Percentiles rank a stretch among this genome's conserved stretches.
phyloP scores from a whole-genome alignment of 352 stramenopile species.

The Phytopythium kandeliae region DNA sequence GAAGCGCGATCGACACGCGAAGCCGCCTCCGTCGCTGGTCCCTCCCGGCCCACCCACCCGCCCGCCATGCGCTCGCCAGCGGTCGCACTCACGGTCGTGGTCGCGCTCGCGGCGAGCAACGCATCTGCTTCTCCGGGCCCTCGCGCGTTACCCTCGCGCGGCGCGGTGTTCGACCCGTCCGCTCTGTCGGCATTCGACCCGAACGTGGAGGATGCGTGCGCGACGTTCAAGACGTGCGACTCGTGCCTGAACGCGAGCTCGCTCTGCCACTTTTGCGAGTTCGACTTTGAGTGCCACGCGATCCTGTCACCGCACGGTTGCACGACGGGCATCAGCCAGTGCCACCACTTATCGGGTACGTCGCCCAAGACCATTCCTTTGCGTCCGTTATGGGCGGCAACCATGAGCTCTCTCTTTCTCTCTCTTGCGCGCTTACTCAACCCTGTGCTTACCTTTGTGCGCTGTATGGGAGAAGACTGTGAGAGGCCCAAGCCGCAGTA shows the following conservation, averaged over 20 bases:
- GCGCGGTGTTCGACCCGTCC: neutral
- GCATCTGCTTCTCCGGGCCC: neutral
- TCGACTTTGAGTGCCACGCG: constrained; percentile 78
- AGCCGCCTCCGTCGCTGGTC: too few relatives aligned
- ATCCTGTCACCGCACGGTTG: constrained; percentile 69
- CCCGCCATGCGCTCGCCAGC: neutral
- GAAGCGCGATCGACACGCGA: neutral
- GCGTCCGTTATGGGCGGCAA: too few relatives aligned
- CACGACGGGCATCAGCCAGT: constrained; percentile 62
- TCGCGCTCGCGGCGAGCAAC: neutral
- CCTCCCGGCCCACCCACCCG: too few relatives aligned
- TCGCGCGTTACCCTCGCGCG: neutral
- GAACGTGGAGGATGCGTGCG: constrained; percentile 31
- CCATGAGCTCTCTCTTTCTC: too few relatives aligned
- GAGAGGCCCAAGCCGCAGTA: constrained; percentile 64
- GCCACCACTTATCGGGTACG: constrained; percentile 73
- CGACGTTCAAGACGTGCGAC: constrained; percentile 64
- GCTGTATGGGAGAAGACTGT: constrained; percentile 40
- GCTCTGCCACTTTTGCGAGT: constrained; percentile 79
- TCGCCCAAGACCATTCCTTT: neutral
- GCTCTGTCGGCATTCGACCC: constrained; percentile 6
- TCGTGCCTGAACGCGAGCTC: constrained; percentile 67
- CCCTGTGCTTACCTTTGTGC: neutral
- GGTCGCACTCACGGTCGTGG: neutral
- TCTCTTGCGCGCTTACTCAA: neutral